Evolutionary conservation across 345 rosid species (phyloP), one percentile per base, ranked within the genome.

Genomic region (Salix koriyanagi): DNA sequence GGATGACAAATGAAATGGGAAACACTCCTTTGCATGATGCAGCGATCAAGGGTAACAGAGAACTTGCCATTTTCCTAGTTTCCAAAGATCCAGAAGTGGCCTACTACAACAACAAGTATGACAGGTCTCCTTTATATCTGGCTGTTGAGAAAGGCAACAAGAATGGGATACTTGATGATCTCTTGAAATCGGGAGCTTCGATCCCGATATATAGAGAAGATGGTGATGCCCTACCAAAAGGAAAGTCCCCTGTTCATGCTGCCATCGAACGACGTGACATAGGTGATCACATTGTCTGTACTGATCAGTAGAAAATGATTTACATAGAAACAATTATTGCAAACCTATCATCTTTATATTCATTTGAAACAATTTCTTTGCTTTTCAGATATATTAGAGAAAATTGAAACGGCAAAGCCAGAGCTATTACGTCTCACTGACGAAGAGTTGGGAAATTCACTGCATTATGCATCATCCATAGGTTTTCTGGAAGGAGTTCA

Each of bases 381-480:
- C 62, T 30, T 30, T 39, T 44, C 77, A 75, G 85, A 71, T 36
- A 67, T 77, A 16, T 39, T 83, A 4, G 39, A 58, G 48, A 26
- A 23, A 39, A 50, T 83, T 26, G 0, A 30, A 50, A 52, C 50
- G 28, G 28, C 44, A 13, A 70, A 77, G 52, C 58, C 79, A 77
- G 72, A 75, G 70, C 48, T 80, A 46, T 69, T 80, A 4, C 32
- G 2, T 13, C 0, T 69, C 9, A 50, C n/a, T 48, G 82, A 85
- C 58, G 72, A 68, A 72, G 26, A 77, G 48, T 82, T 76, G 58
- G n/a, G 42, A 8, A 69, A 19, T 11, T 16, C 61, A 18, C 62
- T 80, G 23, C 83, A 80, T 32, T 65, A 26, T 32, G 83, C 76
- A 19, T 58, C 75, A 12, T 70, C 69, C 4, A 2, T n/a, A 4